phyloP scores from a whole-genome alignment of 257 asterid species.

The Gentiana straminea region DNA sequence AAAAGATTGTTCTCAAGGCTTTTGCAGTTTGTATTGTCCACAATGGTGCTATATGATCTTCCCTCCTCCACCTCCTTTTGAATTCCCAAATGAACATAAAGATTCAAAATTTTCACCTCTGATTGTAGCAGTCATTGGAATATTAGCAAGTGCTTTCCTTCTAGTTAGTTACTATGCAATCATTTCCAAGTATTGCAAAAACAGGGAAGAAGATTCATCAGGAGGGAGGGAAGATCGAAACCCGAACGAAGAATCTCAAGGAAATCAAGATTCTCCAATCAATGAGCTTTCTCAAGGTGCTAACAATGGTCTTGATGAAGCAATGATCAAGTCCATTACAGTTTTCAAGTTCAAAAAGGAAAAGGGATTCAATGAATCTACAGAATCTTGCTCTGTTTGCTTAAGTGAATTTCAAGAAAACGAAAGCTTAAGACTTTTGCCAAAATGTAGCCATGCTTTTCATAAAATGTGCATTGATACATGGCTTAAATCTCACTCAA shows the following conservation, averaged over 20 bases:
- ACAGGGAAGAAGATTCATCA: constrained; percentile 12
- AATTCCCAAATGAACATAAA: constrained; percentile 14
- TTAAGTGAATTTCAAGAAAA: constrained; percentile 43
- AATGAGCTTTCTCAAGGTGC: constrained; percentile 19
- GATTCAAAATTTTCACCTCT: constrained; percentile 32
- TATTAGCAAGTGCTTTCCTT: constrained; percentile 35
- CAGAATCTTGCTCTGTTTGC: constrained; percentile 41
- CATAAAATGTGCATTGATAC: constrained; percentile 46
- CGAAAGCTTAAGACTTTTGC: constrained; percentile 34
- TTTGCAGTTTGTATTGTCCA: constrained; percentile 42
- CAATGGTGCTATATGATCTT: constrained; percentile 40
- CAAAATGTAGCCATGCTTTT: constrained; percentile 54
- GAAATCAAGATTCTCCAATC: constrained; percentile 15
- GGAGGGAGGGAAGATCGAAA: constrained; percentile 9
- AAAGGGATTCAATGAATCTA: constrained; percentile 17
- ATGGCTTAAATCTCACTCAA: constrained; percentile 48
- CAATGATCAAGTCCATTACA: constrained; percentile 28
- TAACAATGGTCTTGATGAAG: constrained; percentile 32
- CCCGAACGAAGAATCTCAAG: constrained; percentile 12
- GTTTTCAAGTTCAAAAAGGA: constrained; percentile 27
- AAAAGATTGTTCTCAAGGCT: constrained; percentile 43
- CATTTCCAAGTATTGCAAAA: constrained; percentile 30
- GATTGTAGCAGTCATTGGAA: constrained; percentile 31
- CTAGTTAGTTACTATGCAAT: constrained; percentile 41
- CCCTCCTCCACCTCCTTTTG: constrained; percentile 40